phyloP scores from a whole-genome alignment of 805 yeast genomes.

The Nakazawaea holstii region DNA sequence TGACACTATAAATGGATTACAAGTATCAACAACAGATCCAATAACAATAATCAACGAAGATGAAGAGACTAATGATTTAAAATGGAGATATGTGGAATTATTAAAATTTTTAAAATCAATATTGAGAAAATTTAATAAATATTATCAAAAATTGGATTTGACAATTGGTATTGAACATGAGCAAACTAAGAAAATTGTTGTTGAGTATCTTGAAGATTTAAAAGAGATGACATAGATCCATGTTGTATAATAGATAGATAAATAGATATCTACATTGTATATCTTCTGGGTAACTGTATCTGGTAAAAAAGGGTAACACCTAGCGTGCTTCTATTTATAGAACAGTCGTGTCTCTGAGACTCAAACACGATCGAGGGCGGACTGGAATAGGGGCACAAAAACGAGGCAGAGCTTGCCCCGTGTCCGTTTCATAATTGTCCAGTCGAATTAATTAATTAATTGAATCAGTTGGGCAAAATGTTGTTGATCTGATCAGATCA shows the following conservation, averaged over 20 bases:
- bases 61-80: constrained; percentile 27
- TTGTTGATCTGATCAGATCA: no score
- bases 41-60: constrained; percentile 11
- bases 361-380: no score
- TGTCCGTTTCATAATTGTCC: no score
- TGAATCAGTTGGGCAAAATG: no score
- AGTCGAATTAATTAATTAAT: no score
- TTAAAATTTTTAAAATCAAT: constrained; percentile 21
- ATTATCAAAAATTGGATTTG: not conserved
- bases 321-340: no score
- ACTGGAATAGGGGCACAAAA: no score
- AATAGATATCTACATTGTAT: no score
- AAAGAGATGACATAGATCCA: not conserved
- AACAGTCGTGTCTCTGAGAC: no score
- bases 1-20: constrained; percentile 14
- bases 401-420: no score
- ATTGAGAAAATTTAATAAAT: not conserved
- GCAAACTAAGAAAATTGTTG: not conserved
- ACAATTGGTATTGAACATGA: not conserved
- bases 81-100: constrained; percentile 36
- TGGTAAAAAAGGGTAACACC: no score
- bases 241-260: not conserved
- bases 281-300: no score
- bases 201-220: not conserved
- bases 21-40: not conserved